Percentiles rank a stretch among this genome's conserved stretches.
These are phyloP conservation scores for Pythium aquatile DNA, from an alignment of 352 stramenopile genomes.

Conservation along the genomic window DNA sequence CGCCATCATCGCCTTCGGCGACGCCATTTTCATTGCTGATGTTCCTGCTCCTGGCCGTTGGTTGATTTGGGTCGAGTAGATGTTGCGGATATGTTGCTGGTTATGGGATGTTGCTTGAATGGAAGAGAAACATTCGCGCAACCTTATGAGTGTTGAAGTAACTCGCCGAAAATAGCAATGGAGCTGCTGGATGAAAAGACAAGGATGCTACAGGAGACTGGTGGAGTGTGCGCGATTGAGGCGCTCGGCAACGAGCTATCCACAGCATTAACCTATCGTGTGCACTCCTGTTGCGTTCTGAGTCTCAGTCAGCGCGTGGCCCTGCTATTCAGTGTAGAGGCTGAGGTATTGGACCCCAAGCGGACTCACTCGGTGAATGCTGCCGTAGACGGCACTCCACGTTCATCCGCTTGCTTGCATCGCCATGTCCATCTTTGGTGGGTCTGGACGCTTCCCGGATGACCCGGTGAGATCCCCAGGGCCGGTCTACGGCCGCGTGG, in stretches of 20 bases:
- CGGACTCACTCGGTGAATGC: constrained; percentile 1
- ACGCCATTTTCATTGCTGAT: neutral
- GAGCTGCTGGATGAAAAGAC: neutral
- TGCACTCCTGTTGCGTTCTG: neutral
- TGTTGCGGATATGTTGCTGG: neutral
- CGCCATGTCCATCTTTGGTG: constrained; percentile 78
- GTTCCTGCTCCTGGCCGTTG: neutral
- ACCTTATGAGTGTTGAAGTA: constrained; percentile 1
- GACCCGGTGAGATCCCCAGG: constrained; percentile 72
- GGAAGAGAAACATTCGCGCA: neutral
- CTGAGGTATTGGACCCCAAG: too few relatives aligned
- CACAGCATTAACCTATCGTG: neutral
- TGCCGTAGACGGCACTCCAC: neutral
- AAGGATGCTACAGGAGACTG: too few relatives aligned
- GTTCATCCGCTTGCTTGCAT: neutral
- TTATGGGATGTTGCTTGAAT: neutral
- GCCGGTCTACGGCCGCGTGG: constrained; percentile 66
- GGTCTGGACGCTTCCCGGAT: constrained; percentile 70
- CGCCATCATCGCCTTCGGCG: constrained; percentile 1
- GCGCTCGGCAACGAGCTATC: neutral
- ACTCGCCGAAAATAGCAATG: neutral
- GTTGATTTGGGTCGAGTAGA: neutral
- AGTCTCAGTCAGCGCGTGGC: neutral
- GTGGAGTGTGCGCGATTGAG: neutral
- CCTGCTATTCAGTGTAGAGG: too few relatives aligned